phyloP scores from a whole-genome alignment of 495 filamentous ascomycete species.

The Neurospora sp. region DNA sequence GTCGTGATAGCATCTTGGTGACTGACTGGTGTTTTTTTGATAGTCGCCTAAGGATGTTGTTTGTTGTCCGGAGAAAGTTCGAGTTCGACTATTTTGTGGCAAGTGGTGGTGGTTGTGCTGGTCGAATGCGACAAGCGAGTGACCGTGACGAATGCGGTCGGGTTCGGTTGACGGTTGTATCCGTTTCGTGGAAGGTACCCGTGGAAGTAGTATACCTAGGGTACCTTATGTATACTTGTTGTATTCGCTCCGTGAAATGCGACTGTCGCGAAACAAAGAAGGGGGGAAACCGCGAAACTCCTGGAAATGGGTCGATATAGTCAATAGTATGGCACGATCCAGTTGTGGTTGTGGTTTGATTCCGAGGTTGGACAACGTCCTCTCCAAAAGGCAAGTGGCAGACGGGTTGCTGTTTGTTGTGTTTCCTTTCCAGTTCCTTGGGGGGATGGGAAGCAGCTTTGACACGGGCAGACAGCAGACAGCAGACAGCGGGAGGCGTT shows the following conservation, averaged over 20 bases:
- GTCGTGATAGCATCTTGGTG: constrained; percentile 19
- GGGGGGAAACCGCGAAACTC: background rate
- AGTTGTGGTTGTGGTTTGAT: background rate
- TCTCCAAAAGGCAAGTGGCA: background rate
- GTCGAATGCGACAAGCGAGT: background rate
- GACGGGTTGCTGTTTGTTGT: background rate
- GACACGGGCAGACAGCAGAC: background rate
- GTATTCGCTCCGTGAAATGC: background rate
- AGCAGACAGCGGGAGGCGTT: background rate
- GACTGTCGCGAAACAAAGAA: background rate
- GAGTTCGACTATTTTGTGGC: too few relatives aligned
- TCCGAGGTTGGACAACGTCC: background rate
- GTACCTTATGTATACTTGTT: background rate
- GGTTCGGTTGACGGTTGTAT: background rate
- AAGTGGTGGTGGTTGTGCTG: background rate
- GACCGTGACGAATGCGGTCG: background rate
- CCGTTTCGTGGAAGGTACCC: background rate
- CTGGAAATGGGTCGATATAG: background rate
- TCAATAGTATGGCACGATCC: background rate
- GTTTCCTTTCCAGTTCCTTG: background rate
- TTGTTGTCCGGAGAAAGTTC: background rate
- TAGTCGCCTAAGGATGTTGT: background rate
- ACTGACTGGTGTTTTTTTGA: background rate
- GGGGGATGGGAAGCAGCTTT: background rate
- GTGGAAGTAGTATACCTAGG: background rate